Evolutionary conservation across 1,139 yeast genomes (phyloP), one percentile per base, ranked within the genome.

Genomic region (Lodderomyces beijingensis): DNA sequence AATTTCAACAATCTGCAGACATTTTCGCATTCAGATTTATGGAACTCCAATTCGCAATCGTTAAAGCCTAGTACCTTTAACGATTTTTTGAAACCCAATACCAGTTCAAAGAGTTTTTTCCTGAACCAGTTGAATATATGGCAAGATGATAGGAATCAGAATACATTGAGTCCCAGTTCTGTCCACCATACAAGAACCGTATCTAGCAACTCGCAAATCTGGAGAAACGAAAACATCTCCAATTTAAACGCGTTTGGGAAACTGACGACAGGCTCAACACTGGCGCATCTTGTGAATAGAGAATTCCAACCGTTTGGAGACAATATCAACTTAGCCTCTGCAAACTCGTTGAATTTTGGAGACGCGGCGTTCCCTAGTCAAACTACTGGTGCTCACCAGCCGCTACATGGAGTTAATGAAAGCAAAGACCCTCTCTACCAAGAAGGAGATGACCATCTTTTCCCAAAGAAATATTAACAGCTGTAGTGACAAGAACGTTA

Each of bases 121-220:
- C 35, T 42, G 36, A 32, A 42, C n/a, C 45, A 41, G 4, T 25
- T 43, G 10, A 43, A 42, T 19, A 37, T 43, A 9, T 43, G 46
- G 46, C 31, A 33, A 16, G 45, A 42, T 31, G 43, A 40, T 15
- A 35, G 36, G 23, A 28, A 18, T 24, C 29, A 20, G 15, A 32
- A 32, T 31, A 36, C 38, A 11, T 7, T 23, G 7, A 23, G 31
- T 22, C 13, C 25, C 11, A 15, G n/a, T n/a, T n/a, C 23, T 14
- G 20, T 22, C 3, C 19, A 23, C 25, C 57, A 53, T 41, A 45
- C 49, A 19, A 39, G 62, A 14, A 45, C 47, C 11, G 52, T 53
- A 8, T 55, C 62, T 19, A 45, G 47, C 27, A 53, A 54, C 24
- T 40, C 50, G 16, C 60, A 55, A 33, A 53, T 59, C 27, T 59